Evolutionary conservation across 768 basidiomycete species (phyloP), one percentile per base, ranked within the genome.

Genomic region (Inosperma sp.): DNA sequence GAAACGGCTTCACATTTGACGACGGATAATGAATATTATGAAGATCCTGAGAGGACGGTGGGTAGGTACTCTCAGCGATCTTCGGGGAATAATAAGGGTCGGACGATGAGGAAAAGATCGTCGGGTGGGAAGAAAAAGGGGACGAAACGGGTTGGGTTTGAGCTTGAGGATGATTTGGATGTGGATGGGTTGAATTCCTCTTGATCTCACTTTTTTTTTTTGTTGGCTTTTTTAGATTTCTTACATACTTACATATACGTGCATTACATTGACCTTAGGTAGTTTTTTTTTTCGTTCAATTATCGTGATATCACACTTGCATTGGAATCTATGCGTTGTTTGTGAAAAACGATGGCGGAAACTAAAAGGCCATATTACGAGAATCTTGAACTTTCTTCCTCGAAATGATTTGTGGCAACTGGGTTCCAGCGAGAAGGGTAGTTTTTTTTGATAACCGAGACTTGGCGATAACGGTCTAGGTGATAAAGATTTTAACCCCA

Each of bases 11-110:
- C n/a, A n/a, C n/a, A n/a, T n/a, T n/a, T n/a, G n/a, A n/a, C n/a
- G n/a, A n/a, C n/a, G n/a, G n/a, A n/a, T n/a, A n/a, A n/a, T 57
- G 88, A 93, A 49, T 88, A 91, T 62, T 79, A 82, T 49, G 84
- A 83, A 56, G 86, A 88, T 54, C 77, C 74, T 34, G 72, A 67
- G 49, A 76, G 62, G 63, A 78, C 79, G 46, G 85, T 80, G 9
- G 88, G 88, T n/a, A n/a, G n/a, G n/a, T n/a, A n/a, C n/a, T n/a
- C n/a, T n/a, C n/a, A n/a, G 27, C 74, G 88, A 42, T 88, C 88
- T 67, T 82, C 88, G 21, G 72, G 73, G 60, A 68, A 71, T 58
- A 70, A 76, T 58, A 63, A 75, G 65, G 79, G 39, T 66, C 69
- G 26, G 73, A 75, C 50, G 70, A 69, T 37, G 58, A 68, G 44